Evolutionary conservation across 805 yeast genomes (phyloP).

Genomic region (Nematodospora valgi): DNA sequence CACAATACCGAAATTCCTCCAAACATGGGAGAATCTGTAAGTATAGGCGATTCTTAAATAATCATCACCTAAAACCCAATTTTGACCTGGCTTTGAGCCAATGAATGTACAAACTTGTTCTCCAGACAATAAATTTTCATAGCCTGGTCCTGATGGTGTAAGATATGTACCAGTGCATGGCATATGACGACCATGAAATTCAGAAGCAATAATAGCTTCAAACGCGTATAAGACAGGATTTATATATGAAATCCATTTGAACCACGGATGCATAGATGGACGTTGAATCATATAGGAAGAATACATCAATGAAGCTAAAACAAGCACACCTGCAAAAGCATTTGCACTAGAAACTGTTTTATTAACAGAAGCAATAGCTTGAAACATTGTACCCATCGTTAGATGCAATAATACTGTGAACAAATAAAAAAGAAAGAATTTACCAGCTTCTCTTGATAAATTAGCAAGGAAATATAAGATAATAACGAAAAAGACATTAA

Average conservation of each 20-base stretch:
- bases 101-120: slow-evolving; percentile 17
- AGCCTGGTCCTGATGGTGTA: slow-evolving; percentile 25
- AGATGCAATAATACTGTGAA: slow-evolving; percentile 46
- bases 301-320: slow-evolving; percentile 29
- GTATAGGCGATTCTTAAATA: slow-evolving; percentile 31
- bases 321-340: slow-evolving; percentile 49
- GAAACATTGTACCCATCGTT: slow-evolving; percentile 52
- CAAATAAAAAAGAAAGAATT: slow-evolving; percentile 48
- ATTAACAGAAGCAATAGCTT: slow-evolving; percentile 50
- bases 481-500: slow-evolving; percentile 19
- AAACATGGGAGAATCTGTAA: slow-evolving; percentile 37
- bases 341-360: slow-evolving; percentile 55
- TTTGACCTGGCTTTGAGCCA: slow-evolving; percentile 18
- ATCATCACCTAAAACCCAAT: slow-evolving; percentile 28
- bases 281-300: slow-evolving; percentile 29
- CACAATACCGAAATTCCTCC: slow-evolving; percentile 48
- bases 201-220: slow-evolving; percentile 27
- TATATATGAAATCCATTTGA: slow-evolving; percentile 38
- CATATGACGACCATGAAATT: slow-evolving; percentile 28
- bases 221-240: slow-evolving; percentile 28
- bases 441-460: slow-evolving; percentile 50
- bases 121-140: slow-evolving; percentile 13
- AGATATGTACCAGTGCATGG: slow-evolving; percentile 19
- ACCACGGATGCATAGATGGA: slow-evolving; percentile 34
- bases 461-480: slow-evolving; percentile 29